A percentile compares a stretch with the other conserved stretches of the same genome.
These are phyloP conservation scores for rapeseed (Brassica napus) DNA, from an alignment of 345 rosid species.

Conservation along the genomic window DNA sequence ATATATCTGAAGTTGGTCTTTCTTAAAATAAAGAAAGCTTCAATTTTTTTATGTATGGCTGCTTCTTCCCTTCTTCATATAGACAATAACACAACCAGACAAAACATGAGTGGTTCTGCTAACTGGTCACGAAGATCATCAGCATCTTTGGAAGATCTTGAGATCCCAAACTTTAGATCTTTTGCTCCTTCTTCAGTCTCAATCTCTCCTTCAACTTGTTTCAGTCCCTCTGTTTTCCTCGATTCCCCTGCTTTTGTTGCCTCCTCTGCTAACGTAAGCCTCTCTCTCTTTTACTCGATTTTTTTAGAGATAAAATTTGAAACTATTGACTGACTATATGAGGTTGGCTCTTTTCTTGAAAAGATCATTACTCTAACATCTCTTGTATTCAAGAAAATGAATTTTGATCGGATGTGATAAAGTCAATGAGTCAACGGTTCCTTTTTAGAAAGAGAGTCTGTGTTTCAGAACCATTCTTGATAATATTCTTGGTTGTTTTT, in stretches of 20 bases:
- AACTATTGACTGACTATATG: not conserved
- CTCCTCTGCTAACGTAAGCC: constrained; percentile 59
- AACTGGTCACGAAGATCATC: constrained; percentile 33
- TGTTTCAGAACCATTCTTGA: constrained; percentile 11
- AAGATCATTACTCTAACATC: constrained; percentile 11
- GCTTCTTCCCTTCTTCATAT: constrained; percentile 48
- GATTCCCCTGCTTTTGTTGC: constrained; percentile 76
- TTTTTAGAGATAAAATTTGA: not conserved
- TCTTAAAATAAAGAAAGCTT: constrained; percentile 14
- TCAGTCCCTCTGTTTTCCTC: constrained; percentile 63
- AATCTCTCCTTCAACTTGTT: constrained; percentile 67
- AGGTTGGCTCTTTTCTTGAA: not conserved
- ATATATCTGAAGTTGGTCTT: constrained; percentile 35
- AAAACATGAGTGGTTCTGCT: constrained; percentile 35
- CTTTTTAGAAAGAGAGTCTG: not conserved
- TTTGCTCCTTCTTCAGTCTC: constrained; percentile 64
- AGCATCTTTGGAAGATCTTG: constrained; percentile 39
- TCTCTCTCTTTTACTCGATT: not conserved
- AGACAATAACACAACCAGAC: constrained; percentile 45
- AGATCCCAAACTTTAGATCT: constrained; percentile 68
- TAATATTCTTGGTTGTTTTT: not conserved
- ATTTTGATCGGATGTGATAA: constrained; percentile 17
- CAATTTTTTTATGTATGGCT: constrained; percentile 41
- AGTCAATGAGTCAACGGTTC: constrained; percentile 15
- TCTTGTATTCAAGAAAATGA: constrained; percentile 7